phyloP scores from a whole-genome alignment of 179 eudicot genomes.

The Gypsophila paniculata region DNA sequence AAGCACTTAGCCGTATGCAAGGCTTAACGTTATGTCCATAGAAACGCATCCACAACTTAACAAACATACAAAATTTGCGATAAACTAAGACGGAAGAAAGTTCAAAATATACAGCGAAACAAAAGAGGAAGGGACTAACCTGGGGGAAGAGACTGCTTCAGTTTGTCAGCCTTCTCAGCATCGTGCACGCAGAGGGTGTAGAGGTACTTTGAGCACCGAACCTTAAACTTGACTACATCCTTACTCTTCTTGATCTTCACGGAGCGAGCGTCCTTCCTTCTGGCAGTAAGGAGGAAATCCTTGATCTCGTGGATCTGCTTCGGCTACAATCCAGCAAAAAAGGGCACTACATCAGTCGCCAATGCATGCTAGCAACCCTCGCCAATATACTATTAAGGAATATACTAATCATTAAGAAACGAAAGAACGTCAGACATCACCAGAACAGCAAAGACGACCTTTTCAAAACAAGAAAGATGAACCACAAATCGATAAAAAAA shows the following conservation, averaged over 20 bases:
- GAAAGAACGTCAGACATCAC: no score
- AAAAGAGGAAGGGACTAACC: slow-evolving; percentile 2
- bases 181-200: slow-evolving; percentile 47
- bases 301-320: slow-evolving; percentile 55
- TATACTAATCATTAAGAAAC: no score
- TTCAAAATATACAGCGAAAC: no score
- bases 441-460: not conserved
- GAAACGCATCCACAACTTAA: no score
- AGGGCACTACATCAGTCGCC: not conserved
- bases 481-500: no score
- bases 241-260: slow-evolving; percentile 46
- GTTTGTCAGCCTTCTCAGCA: slow-evolving; percentile 46
- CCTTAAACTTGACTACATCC: slow-evolving; percentile 52
- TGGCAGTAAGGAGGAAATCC: slow-evolving; percentile 52
- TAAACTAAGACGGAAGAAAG: not conserved
- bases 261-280: slow-evolving; percentile 49
- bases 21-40: no score
- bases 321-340: slow-evolving; percentile 25
- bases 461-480: no score
- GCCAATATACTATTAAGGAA: not conserved
- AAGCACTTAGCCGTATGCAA: no score
- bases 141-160: slow-evolving; percentile 56
- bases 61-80: no score
- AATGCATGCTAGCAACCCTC: not conserved
- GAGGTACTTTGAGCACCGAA: slow-evolving; percentile 50